Conservation (phyloP, 2,329 filamentous ascomycete genomes). For the Annulohypoxylon truncatum region DNA sequence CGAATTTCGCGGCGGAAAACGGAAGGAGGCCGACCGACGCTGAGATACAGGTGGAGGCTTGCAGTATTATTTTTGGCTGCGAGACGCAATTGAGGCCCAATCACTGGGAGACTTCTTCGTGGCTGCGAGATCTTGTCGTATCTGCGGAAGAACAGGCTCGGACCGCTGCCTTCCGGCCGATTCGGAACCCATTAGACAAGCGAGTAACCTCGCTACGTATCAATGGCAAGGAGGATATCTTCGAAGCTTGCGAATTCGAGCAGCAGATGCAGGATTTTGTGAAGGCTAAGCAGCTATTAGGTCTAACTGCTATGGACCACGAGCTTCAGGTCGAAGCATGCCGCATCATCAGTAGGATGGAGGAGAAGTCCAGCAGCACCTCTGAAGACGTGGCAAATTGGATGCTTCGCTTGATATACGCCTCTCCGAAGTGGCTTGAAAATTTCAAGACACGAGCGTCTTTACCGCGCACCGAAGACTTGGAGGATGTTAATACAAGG, state of each 20-base stretch:
- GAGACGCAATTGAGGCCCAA: constrained; percentile 60
- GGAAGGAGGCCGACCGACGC: constrained; percentile 60
- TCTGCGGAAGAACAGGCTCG: constrained; percentile 57
- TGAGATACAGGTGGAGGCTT: constrained; percentile 69
- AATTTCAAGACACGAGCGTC: constrained; percentile 67
- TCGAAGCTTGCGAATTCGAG: constrained; percentile 68
- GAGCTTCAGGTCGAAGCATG: constrained; percentile 71
- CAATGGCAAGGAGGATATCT: constrained; percentile 68
- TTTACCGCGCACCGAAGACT: constrained; percentile 67
- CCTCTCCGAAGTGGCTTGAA: constrained; percentile 65
- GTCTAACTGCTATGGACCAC: constrained; percentile 68
- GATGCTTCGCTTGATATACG: constrained; percentile 64
- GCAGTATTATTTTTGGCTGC: constrained; percentile 66
- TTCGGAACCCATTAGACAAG: constrained; percentile 60
- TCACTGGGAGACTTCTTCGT: constrained; percentile 57
- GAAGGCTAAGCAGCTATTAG: constrained; percentile 62
- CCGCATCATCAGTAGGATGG: constrained; percentile 67
- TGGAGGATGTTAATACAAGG: constrained; percentile 60
- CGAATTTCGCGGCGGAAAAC: constrained; percentile 57
- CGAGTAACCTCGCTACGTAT: constrained; percentile 62
- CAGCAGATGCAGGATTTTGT: constrained; percentile 66
- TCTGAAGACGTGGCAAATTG: constrained; percentile 66
- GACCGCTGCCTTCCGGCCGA: constrained; percentile 61
- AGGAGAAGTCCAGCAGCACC: constrained; percentile 62
- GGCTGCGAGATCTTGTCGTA: constrained; percentile 71